These are phyloP conservation scores for Pseudevernia furfuracea DNA, from an alignment of 495 filamentous ascomycete species.

Conservation along the genomic window DNA sequence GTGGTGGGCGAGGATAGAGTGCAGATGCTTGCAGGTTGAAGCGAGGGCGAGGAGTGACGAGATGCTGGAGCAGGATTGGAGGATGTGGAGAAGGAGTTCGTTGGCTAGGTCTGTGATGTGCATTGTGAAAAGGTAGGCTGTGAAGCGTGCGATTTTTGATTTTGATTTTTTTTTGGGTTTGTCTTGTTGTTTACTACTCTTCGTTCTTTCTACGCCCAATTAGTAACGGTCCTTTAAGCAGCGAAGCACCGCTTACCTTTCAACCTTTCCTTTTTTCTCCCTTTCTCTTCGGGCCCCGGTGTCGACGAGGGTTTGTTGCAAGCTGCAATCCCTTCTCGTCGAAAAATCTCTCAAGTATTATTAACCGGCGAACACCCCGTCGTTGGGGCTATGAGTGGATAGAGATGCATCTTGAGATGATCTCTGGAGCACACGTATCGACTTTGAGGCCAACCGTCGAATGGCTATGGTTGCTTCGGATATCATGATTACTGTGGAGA, in stretches of 20 bases:
- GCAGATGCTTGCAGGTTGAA: slow-evolving; percentile 47
- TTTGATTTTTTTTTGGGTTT: slow-evolving; percentile 19
- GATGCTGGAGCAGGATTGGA: slow-evolving; percentile 46
- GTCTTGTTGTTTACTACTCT: not conserved
- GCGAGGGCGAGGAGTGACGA: slow-evolving; percentile 48
- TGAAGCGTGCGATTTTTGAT: slow-evolving; percentile 1
- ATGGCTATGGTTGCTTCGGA: slow-evolving; percentile 6
- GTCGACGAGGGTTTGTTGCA: slow-evolving; percentile 15
- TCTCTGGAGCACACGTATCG: slow-evolving; percentile 7
- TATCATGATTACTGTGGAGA: slow-evolving; percentile 18
- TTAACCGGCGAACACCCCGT: slow-evolving; percentile 56
- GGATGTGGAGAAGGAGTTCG: slow-evolving; percentile 56
- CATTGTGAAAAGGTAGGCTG: slow-evolving; percentile 31
- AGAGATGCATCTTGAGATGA: slow-evolving; percentile 36
- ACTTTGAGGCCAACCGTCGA: slow-evolving; percentile 14
- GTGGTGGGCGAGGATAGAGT: slow-evolving; percentile 44
- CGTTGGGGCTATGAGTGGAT: slow-evolving; percentile 62
- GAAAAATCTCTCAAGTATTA: slow-evolving; percentile 32
- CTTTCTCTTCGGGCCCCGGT: not conserved
- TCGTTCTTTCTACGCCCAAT: not conserved
- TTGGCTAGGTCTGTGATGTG: slow-evolving; percentile 46
- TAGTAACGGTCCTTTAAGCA: not conserved
- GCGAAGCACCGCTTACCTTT: not conserved
- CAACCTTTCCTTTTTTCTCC: not conserved
- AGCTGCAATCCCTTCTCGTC: slow-evolving; percentile 29